phyloP scores from a whole-genome alignment of 768 basidiomycete species.

The Tricholomella constricta region DNA sequence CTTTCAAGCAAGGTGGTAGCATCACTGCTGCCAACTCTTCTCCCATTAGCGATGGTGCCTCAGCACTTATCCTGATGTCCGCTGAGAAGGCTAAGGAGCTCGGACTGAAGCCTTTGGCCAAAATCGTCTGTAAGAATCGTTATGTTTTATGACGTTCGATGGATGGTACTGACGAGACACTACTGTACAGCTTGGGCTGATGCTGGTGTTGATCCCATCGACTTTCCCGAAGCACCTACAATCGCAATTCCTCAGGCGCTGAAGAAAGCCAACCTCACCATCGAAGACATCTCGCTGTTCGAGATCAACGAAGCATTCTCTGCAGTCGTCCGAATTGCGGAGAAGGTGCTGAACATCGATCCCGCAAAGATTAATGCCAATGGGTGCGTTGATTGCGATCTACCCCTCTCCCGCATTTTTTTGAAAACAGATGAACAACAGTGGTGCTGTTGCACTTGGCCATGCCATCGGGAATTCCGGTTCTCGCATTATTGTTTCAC shows the following conservation, averaged over 20 bases:
- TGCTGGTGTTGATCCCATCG: slow-evolving; percentile 93
- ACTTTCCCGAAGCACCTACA: slow-evolving; percentile 96
- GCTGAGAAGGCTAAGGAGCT: slow-evolving; percentile 91
- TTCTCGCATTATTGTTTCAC: slow-evolving; percentile 89
- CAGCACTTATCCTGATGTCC: slow-evolving; percentile 92
- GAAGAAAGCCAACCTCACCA: slow-evolving; percentile 79
- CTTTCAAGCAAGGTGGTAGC: slow-evolving; percentile 85
- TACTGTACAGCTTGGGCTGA: slow-evolving; percentile 82
- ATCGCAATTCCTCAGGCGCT: slow-evolving; percentile 88
- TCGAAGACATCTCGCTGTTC: slow-evolving; percentile 86
- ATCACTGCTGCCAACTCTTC: slow-evolving; percentile 99
- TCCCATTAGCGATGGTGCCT: slow-evolving; percentile 93
- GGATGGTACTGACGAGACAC: slow-evolving; percentile 10
- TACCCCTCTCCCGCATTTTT: slow-evolving; percentile 4
- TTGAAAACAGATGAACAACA: slow-evolving; percentile 35
- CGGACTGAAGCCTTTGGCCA: slow-evolving; percentile 90
- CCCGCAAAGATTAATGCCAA: slow-evolving; percentile 88
- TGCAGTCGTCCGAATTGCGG: slow-evolving; percentile 86
- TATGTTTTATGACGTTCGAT: too few relatives aligned
- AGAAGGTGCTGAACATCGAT: slow-evolving; percentile 84
- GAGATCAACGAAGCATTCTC: slow-evolving; percentile 99
- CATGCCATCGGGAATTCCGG: slow-evolving; percentile 98
- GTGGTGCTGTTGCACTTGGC: slow-evolving; percentile 95
- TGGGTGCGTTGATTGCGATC: slow-evolving; percentile 53
- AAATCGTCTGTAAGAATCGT: slow-evolving; percentile 77